Conservation (phyloP, 1,284 basidiomycete species). For the Lentinula novae-zelandiae region DNA sequence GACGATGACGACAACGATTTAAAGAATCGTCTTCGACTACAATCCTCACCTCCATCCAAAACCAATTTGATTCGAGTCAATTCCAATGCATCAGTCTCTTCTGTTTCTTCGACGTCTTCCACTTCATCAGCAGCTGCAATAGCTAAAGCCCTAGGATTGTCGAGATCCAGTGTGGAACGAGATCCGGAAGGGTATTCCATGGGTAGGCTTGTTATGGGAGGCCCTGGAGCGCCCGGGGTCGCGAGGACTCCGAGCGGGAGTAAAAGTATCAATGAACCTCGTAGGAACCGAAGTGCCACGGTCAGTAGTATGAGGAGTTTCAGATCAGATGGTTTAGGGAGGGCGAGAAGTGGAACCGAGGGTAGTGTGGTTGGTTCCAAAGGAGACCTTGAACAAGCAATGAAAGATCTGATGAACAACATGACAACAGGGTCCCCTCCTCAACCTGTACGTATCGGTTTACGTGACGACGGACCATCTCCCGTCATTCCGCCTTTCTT, state of each 20-base stretch:
- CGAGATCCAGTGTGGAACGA: conserved; percentile 31
- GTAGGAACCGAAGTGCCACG: conserved; percentile 16
- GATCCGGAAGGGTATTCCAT: conserved; percentile 30
- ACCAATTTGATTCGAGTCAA: background rate
- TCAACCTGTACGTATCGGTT: conserved; percentile 9
- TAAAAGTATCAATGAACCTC: conserved; percentile 15
- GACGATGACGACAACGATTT: conserved; percentile 6
- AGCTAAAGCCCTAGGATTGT: conserved; percentile 36
- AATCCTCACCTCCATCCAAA: conserved; percentile 3
- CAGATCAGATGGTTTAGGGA: background rate
- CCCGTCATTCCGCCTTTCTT: background rate
- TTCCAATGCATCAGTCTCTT: conserved; percentile 10
- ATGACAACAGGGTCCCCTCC: background rate
- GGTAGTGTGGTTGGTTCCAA: conserved; percentile 7
- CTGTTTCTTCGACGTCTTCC: conserved; percentile 6
- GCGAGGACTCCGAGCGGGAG: conserved; percentile 15
- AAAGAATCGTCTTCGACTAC: background rate
- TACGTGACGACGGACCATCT: conserved; percentile 8
- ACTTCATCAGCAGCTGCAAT: conserved; percentile 25
- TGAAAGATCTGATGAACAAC: background rate
- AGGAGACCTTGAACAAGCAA: background rate
- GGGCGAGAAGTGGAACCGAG: conserved; percentile 6
- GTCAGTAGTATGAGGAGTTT: background rate
- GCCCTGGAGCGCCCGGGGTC: conserved; percentile 27
- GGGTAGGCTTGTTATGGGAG: conserved; percentile 26